These are phyloP conservation scores for Elongisporangium undulatum DNA, from an alignment of 352 stramenopile genomes.

Conservation along the genomic window DNA sequence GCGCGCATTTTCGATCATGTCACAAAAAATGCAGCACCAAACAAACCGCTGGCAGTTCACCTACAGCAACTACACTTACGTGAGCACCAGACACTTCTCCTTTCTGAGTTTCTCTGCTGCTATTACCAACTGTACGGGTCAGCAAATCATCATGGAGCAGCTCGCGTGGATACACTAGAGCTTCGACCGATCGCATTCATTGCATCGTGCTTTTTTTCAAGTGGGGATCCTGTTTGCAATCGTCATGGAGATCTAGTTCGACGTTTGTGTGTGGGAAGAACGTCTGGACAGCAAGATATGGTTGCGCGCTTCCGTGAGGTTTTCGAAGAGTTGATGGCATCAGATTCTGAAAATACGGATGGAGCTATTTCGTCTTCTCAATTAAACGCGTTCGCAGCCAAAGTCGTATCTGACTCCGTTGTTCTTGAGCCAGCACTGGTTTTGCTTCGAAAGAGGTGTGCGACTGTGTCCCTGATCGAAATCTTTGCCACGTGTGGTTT, in stretches of 20 bases:
- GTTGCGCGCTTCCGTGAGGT: slow-evolving; percentile 60
- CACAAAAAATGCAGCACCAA: slow-evolving; percentile 23
- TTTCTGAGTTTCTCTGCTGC: slow-evolving; percentile 62
- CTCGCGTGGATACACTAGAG: slow-evolving; percentile 25
- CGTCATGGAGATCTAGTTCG: slow-evolving; percentile 55
- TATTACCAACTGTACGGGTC: slow-evolving; percentile 69
- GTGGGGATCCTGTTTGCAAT: slow-evolving; percentile 41
- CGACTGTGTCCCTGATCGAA: slow-evolving; percentile 49
- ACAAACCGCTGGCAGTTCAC: slow-evolving; percentile 56
- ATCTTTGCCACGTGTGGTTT: slow-evolving; percentile 56
- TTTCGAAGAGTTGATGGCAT: slow-evolving; percentile 37
- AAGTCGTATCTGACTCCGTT: slow-evolving; percentile 32
- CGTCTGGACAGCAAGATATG: slow-evolving; percentile 43
- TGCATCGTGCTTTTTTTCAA: slow-evolving; percentile 63
- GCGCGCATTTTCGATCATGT: slow-evolving; percentile 36
- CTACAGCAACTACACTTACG: slow-evolving; percentile 48
- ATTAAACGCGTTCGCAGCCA: slow-evolving; percentile 35
- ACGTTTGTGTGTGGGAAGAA: slow-evolving; percentile 52
- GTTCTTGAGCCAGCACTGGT: slow-evolving; percentile 34
- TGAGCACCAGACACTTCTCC: slow-evolving; percentile 39
- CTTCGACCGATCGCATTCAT: slow-evolving; percentile 53
- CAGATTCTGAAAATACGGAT: slow-evolving; percentile 6
- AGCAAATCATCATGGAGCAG: slow-evolving; percentile 5
- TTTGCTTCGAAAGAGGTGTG: slow-evolving; percentile 37
- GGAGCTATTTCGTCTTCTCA: slow-evolving; percentile 32